Base-by-base conservation (phyloP, 768 basidiomycete genomes). In the Suillus plorans region DNA sequence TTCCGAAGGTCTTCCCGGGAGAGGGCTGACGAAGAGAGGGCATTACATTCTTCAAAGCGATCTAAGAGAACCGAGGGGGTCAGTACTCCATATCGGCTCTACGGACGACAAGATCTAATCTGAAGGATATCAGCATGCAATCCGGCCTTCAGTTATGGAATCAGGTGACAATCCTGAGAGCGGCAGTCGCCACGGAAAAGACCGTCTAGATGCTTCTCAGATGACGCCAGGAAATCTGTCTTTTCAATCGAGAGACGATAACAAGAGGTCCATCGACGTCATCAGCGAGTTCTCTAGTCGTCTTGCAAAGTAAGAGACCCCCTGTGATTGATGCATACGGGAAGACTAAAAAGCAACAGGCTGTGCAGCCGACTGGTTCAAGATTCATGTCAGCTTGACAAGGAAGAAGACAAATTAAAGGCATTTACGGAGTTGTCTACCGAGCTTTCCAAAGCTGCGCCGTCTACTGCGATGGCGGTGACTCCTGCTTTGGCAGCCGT, bases 391-490 rank as follows among this genome's bases (percentile, higher is more conserved):
- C 73, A 74, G 55, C 76, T 82, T 45, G 78, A 80, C 50, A 77
- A 73, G 63, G 84, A 84, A 67, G 82, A 80, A 65, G 76, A 78
- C 60, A 85, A 83, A 69, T 67, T 82, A 45, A 77, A 81, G 64
- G 82, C 82, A 3, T 86, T 83, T 64, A 83, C 79, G 3, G 80
- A 82, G 41, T 75, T 87, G 57, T 84, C 84, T 9, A 73, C 80
- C 45, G 78, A 82, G 18, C 76, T 86, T 37, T 80, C 83, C 16
- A 79, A 77, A 66, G 77, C 82, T 45, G 81, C 82, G 41, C 69
- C 76, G 5, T 73, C 78, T 5, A 79, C 80, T n/a, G 79, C 80
- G 20, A 74, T 74, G 64, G 72, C 78, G 13, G 78, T 85, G 36
- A 77, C 79, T 4, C 80, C 85, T 22, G 74, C 81, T 42, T 78